Evolutionary conservation across 306 rosid species (phyloP).

Genomic region (Prunus kanzakura): DNA sequence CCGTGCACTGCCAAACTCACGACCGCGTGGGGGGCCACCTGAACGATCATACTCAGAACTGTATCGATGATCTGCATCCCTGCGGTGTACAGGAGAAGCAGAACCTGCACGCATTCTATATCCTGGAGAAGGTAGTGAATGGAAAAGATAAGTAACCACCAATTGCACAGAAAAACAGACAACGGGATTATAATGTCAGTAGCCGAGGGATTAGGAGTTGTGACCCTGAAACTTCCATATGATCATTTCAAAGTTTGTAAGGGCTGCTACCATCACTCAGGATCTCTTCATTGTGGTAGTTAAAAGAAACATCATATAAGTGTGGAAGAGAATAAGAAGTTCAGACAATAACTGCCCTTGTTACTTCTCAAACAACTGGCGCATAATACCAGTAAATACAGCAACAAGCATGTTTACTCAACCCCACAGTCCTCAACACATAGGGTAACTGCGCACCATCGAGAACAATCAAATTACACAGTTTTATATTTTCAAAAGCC

Average conservation of each 20-base stretch:
- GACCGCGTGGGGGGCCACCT: conserved; percentile 40
- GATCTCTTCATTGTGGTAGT: conserved; percentile 41
- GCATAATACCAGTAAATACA: conserved; percentile 20
- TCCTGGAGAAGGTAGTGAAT: conserved; percentile 71
- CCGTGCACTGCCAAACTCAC: conserved; percentile 63
- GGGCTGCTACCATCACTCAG: conserved; percentile 42
- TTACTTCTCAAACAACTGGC: conserved; percentile 34
- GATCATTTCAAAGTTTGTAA: conserved; percentile 43
- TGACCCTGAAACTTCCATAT: conserved; percentile 45
- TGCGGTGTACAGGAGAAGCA: conserved; percentile 71
- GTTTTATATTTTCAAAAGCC: conserved; percentile 25
- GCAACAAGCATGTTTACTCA: conserved; percentile 25
- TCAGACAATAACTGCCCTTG: conserved; percentile 39
- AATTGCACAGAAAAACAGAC: conserved; percentile 27
- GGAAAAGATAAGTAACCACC: conserved; percentile 42
- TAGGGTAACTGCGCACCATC: conserved; percentile 3
- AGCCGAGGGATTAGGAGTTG: conserved; percentile 31
- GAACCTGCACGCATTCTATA: conserved; percentile 94
- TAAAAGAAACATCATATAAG: conserved; percentile 27
- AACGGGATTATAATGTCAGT: conserved; percentile 34
- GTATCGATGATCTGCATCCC: conserved; percentile 58
- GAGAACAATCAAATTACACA: conserved; percentile 14
- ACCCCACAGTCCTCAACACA: conserved; percentile 16
- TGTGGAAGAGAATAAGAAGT: conserved; percentile 28
- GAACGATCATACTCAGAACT: conserved; percentile 55